Evolutionary conservation across 768 basidiomycete genomes (phyloP).

Genomic region (Pleurotus cornucopiae): DNA sequence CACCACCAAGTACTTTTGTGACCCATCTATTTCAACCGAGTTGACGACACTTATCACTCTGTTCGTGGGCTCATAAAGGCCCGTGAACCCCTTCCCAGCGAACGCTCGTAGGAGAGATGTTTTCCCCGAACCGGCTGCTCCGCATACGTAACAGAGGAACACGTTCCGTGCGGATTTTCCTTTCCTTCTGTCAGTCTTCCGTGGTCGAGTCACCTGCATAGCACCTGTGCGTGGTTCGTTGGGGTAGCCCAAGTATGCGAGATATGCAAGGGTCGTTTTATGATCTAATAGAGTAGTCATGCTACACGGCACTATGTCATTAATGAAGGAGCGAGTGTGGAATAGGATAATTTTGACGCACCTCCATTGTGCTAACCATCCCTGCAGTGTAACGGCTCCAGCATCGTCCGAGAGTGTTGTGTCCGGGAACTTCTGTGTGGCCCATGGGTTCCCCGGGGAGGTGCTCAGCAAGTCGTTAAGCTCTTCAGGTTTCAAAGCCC

Average conservation of each 20-base stretch:
- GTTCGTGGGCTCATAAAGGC: slow-evolving; percentile 82
- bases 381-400: slow-evolving; percentile 91
- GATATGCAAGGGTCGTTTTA: slow-evolving; percentile 86
- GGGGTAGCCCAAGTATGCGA: slow-evolving; percentile 93
- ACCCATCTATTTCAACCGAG: slow-evolving; percentile 89
- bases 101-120: slow-evolving; percentile 83
- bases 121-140: slow-evolving; percentile 95
- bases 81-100: slow-evolving; percentile 73
- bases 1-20: slow-evolving; percentile 95
- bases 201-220: slow-evolving; percentile 77
- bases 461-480: slow-evolving; percentile 89
- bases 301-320: slow-evolving; percentile 32
- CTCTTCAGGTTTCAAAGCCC: slow-evolving; percentile 80
- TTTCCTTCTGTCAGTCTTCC: slow-evolving; percentile 81
- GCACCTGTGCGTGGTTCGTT: slow-evolving; percentile 77
- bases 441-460: slow-evolving; percentile 97
- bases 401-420: slow-evolving; percentile 83
- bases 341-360: slow-evolving; percentile 26
- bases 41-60: slow-evolving; percentile 92
- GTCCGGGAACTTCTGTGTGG: slow-evolving; percentile 85
- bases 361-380: slow-evolving; percentile 99
- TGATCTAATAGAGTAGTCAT: slow-evolving; percentile 98
- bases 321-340: slow-evolving; percentile 1
- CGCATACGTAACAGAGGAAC: slow-evolving; percentile 90
- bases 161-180: slow-evolving; percentile 89